Evolutionary conservation across 768 basidiomycete genomes (phyloP).

Genomic region (Podaxis sp.): DNA sequence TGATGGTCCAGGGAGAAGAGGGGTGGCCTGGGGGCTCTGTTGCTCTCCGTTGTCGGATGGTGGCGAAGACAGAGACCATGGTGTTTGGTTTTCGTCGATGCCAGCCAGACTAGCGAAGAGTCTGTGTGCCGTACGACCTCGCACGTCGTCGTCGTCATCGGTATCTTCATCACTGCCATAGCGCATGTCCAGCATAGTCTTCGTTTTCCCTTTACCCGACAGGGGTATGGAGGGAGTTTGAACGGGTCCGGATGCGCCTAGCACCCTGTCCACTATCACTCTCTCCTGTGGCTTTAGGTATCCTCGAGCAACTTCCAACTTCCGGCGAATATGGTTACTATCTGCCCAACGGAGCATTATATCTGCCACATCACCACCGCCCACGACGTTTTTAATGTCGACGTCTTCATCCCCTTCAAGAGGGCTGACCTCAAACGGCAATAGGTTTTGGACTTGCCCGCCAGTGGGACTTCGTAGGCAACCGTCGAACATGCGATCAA

Average conservation of each 20-base stretch:
- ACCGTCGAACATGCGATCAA: constrained; percentile 65
- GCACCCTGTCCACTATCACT: constrained; percentile 33
- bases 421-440: constrained; percentile 6
- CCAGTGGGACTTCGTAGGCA: constrained; percentile 38
- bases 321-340: constrained; percentile 41
- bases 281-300: constrained; percentile 41
- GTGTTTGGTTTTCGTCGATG: constrained; percentile 33
- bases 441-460: constrained; percentile 9
- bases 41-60: constrained; percentile 20
- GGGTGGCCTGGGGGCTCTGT: constrained; percentile 9
- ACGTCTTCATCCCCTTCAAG: constrained; percentile 42
- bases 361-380: constrained; percentile 42
- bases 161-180: constrained; percentile 31
- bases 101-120: constrained; percentile 50
- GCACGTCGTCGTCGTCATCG: constrained; percentile 44
- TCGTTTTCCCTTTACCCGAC: constrained; percentile 22
- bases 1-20: not conserved
- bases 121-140: constrained; percentile 53
- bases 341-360: constrained; percentile 58
- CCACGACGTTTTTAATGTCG: constrained; percentile 66
- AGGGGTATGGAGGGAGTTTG: not conserved
- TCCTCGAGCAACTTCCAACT: constrained; percentile 42
- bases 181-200: constrained; percentile 17
- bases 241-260: constrained; percentile 18
- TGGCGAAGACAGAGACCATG: constrained; percentile 32